Conservation (phyloP, 208 protist genomes). For the Acanthamoeba royreba region DNA sequence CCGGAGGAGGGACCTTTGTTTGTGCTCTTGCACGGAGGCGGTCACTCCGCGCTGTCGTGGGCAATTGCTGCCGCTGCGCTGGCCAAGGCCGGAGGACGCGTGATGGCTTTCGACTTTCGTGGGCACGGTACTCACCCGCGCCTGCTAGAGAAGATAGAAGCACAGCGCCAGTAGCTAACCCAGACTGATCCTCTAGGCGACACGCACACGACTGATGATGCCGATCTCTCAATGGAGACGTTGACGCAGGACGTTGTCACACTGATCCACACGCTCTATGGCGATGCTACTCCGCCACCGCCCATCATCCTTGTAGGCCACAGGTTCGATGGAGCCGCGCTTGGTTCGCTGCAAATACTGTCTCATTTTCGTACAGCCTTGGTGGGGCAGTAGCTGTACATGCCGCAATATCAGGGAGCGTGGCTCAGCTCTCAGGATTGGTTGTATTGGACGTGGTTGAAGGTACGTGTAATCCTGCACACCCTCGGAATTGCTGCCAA, state of each 20-base stretch:
- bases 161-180: not conserved
- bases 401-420: not conserved
- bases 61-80: not conserved
- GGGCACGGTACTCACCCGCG: not conserved
- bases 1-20: not conserved
- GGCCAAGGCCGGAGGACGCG: not conserved
- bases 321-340: no score
- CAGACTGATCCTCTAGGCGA: not conserved
- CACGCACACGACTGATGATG: slow-evolving; percentile 29
- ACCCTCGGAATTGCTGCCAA: not conserved
- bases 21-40: slow-evolving; percentile 43
- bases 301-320: slow-evolving; percentile 39
- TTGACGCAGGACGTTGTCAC: slow-evolving; percentile 37
- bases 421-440: not conserved
- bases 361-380: not conserved
- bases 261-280: not conserved
- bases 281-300: no score
- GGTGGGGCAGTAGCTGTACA: slow-evolving; percentile 61
- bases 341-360: not conserved
- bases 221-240: slow-evolving; percentile 52
- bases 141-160: not conserved
- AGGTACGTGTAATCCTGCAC: slow-evolving; percentile 44
- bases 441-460: slow-evolving; percentile 74
- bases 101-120: not conserved
- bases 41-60: slow-evolving; percentile 42